These are phyloP conservation scores for Aspergillus alliaceus DNA, from an alignment of 2,329 filamentous ascomycete genomes.

Conservation along the genomic window DNA sequence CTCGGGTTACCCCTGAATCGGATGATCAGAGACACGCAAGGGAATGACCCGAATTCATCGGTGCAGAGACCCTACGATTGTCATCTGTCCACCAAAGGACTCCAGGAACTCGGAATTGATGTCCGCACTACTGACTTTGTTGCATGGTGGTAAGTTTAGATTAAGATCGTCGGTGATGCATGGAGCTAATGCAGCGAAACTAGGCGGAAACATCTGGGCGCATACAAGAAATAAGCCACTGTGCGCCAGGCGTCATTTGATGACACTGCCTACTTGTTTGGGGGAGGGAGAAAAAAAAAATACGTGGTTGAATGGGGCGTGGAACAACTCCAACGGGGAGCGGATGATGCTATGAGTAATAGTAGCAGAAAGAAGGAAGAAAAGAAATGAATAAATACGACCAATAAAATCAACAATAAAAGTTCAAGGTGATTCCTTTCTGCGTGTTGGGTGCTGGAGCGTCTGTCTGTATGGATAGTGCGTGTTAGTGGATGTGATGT, in stretches of 20 bases:
- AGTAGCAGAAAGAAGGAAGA: too few species aligned
- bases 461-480: too few species aligned
- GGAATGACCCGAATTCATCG: conserved; percentile 68
- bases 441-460: too few species aligned
- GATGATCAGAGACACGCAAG: conserved; percentile 66
- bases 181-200: conserved; percentile 9
- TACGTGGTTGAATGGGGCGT: too few species aligned
- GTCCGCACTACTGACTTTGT: conserved; percentile 73
- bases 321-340: too few species aligned
- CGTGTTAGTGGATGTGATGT: too few species aligned
- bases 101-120: conserved; percentile 73
- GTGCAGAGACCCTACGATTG: conserved; percentile 85
- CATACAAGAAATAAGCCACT: conserved; percentile 24
- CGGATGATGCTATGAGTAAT: too few species aligned
- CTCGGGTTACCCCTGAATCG: conserved; percentile 70
- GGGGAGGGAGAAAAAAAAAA: neutral
- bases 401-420: too few species aligned
- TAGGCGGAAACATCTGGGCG: conserved; percentile 34
- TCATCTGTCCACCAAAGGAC: conserved; percentile 73
- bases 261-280: neutral
- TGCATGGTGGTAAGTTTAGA: conserved; percentile 68
- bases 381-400: too few species aligned
- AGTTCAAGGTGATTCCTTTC: too few species aligned
- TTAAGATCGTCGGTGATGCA: conserved; percentile 11
- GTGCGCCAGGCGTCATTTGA: neutral